Evolutionary conservation across 2,329 filamentous ascomycete species (phyloP).

Genomic region (Graphiopsis chlorocephala): DNA sequence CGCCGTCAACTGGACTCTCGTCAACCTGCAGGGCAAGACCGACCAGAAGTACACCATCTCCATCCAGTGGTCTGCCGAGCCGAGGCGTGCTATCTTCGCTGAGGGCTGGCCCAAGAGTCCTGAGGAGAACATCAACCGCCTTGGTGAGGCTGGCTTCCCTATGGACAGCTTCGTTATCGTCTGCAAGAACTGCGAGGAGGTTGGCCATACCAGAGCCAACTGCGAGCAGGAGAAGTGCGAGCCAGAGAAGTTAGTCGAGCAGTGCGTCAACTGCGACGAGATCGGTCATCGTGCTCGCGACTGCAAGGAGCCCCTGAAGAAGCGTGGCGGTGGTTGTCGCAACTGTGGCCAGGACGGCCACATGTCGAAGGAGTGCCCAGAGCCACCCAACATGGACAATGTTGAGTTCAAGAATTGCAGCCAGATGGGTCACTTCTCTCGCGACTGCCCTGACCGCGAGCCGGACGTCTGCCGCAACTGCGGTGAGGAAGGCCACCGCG

Average conservation of each 20-base stretch:
- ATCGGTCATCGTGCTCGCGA: slow-evolving; percentile 58
- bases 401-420: slow-evolving; percentile 45
- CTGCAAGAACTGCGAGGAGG: slow-evolving; percentile 51
- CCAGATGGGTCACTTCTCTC: slow-evolving; percentile 37
- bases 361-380: slow-evolving; percentile 39
- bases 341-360: slow-evolving; percentile 34
- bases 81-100: slow-evolving; percentile 46
- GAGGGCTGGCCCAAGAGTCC: slow-evolving; percentile 48
- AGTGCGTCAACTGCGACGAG: slow-evolving; percentile 52
- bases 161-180: slow-evolving; percentile 51
- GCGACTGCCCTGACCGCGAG: slow-evolving; percentile 32
- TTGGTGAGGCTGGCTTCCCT: slow-evolving; percentile 51
- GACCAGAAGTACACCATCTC: slow-evolving; percentile 51
- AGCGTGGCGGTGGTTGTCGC: slow-evolving; percentile 38
- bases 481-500: slow-evolving; percentile 32
- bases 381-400: slow-evolving; percentile 36
- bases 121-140: slow-evolving; percentile 52
- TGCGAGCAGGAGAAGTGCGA: slow-evolving; percentile 49
- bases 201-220: slow-evolving; percentile 47
- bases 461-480: slow-evolving; percentile 37
- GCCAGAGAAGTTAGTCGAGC: slow-evolving; percentile 38
- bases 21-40: slow-evolving; percentile 67
- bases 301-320: slow-evolving; percentile 57
- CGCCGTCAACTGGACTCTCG: slow-evolving; percentile 60
- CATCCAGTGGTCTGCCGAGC: slow-evolving; percentile 47